Base-by-base conservation (phyloP, 2,329 filamentous ascomycete genomes). In the Colletotrichum magnum region DNA sequence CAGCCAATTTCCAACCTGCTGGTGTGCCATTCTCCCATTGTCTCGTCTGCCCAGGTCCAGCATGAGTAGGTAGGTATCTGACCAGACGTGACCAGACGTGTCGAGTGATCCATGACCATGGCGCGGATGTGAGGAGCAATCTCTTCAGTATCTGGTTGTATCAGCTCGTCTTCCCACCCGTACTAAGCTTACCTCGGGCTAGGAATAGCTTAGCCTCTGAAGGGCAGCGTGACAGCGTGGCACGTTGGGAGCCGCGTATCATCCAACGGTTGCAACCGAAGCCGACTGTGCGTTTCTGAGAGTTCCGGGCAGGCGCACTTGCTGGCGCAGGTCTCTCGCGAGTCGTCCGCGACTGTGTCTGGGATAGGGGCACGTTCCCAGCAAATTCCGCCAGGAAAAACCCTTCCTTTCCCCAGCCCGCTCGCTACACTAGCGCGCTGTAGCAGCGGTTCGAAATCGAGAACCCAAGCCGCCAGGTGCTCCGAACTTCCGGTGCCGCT, bases 331-430 rank as follows among this genome's bases (percentile, higher is more conserved):
- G 16, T 36, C 56, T 62, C 36, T 43, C 32, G 32, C 21, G 21
- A 24, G 21, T 68, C 64, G 53, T 39, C 50, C 36, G 28, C 21
- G 32, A 36, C 32, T 36, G 32, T 52, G 41, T 65, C 60, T 57
- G 48, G 16, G 43, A 68, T 64, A 68, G 66, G 66, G 66, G 66
- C 66, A 65, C 59, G 41, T 65, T 65, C 66, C 66, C 41, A 28
- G 66, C n/a, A 48, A n/a, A 50, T 5, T 21, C 4, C 21, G 28
- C 21, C 54, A 56, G 66, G 66, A 54, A 16, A 47, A 16, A 21
- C 41, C 66, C 54, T 53, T 56, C 52, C 58, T 62, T 41, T 24
- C 60, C 53, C 48, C 53, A 54, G 54, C 47, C 52, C 43, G 53
- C 47, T 36, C 32, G 32, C 32, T 36, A 36, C 32, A 36, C 32